Evolutionary conservation across 2,329 filamentous ascomycete genomes (phyloP).

Genomic region (Fusarium miscanthi): DNA sequence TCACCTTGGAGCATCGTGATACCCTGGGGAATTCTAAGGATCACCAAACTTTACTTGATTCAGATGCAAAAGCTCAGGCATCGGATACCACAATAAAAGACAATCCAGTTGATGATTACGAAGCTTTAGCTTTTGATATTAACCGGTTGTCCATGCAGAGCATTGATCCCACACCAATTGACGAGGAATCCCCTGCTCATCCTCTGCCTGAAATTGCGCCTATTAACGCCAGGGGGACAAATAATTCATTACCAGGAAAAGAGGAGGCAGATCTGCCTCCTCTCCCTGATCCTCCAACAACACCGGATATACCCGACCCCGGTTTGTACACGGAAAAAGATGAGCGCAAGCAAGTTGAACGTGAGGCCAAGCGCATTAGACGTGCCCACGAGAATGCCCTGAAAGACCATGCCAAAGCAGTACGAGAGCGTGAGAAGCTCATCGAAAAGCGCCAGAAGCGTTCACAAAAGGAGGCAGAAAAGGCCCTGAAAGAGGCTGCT

Average conservation of each 20-base stretch:
- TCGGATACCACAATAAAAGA: not conserved
- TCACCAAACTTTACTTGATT: constrained; percentile 31
- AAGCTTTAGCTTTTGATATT: constrained; percentile 21
- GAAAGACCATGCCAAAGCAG: constrained; percentile 72
- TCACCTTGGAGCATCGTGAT: constrained; percentile 37
- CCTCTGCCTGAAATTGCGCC: not conserved
- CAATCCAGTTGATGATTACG: not conserved
- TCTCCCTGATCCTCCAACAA: constrained; percentile 62
- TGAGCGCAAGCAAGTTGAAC: constrained; percentile 74
- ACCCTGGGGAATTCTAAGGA: constrained; percentile 23
- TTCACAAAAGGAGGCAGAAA: constrained; percentile 53
- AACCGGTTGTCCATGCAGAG: constrained; percentile 48
- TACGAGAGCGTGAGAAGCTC: constrained; percentile 72
- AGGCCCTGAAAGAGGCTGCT: constrained; percentile 44
- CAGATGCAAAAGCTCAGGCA: not conserved
- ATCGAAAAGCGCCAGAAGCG: constrained; percentile 63
- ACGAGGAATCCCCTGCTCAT: constrained; percentile 35
- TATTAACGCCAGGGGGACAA: not conserved
- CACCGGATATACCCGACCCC: constrained; percentile 62
- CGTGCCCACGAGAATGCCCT: constrained; percentile 75
- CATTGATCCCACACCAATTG: constrained; percentile 55
- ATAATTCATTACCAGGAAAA: not conserved
- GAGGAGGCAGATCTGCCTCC: constrained; percentile 39
- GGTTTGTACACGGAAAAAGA: constrained; percentile 71
- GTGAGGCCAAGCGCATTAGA: constrained; percentile 70